These are phyloP conservation scores for Cutaneotrichosporon sp. DNA, from an alignment of 1,284 basidiomycete genomes.

Conservation along the genomic window DNA sequence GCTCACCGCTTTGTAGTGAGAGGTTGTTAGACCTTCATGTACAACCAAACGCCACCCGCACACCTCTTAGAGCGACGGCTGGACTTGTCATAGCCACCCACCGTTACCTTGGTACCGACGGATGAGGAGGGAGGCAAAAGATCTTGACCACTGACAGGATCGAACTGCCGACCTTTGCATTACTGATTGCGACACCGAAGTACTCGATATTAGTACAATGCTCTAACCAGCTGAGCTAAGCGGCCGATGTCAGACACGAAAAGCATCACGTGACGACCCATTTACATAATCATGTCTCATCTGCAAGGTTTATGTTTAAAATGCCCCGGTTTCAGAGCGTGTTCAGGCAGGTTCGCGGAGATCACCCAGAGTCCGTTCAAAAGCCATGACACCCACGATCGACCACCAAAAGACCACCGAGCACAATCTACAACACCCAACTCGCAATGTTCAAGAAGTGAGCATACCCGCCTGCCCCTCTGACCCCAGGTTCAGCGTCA, in stretches of 20 bases:
- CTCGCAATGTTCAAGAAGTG: constrained; percentile 51
- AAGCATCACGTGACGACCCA: neutral
- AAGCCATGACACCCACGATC: constrained; percentile 1
- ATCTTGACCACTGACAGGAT: neutral
- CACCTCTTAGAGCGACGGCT: too few species aligned
- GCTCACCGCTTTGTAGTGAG: too few species aligned
- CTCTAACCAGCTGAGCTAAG: constrained; percentile 2
- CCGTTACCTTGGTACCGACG: too few species aligned
- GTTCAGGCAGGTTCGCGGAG: neutral
- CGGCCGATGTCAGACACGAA: constrained; percentile 9
- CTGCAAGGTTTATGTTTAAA: too few species aligned
- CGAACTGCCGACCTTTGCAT: constrained; percentile 2
- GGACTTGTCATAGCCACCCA: too few species aligned
- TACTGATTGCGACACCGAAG: neutral
- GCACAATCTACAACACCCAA: neutral
- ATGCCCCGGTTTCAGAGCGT: too few species aligned
- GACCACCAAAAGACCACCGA: constrained; percentile 1
- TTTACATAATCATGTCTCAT: too few species aligned
- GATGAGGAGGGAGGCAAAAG: constrained; percentile 27
- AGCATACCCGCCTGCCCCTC: constrained; percentile 5
- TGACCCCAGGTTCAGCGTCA: constrained; percentile 71
- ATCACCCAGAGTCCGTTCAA: neutral
- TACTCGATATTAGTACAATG: neutral
- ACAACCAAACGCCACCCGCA: too few species aligned
- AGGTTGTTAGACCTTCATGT: too few species aligned